Evolutionary conservation across 176 grass and related monocot genomes (phyloP), one percentile per base, ranked within the genome.

Genomic region (Puccinellia tenuiflora): DNA sequence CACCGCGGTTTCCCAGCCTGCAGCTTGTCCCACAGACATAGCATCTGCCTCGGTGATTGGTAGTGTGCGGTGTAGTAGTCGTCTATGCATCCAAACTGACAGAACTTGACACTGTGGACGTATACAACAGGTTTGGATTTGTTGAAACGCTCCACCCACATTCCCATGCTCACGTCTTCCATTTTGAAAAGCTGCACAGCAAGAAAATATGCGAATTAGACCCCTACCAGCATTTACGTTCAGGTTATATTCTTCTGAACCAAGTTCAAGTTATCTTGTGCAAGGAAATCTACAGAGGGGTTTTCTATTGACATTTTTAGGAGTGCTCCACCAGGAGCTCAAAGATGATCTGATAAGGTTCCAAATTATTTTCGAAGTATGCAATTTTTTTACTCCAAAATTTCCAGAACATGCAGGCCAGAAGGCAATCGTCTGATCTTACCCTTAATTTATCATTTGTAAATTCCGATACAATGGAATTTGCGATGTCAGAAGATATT

Each of bases 141-240:
- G 65, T 95, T 95, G 84, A 98, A 94, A 79, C 85, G 88, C 60
- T 93, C 92, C 1, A 98, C 92, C 94, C 94, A 97, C 94, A 97
- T 97, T 69, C 94, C 94, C 92, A 97, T 97, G 90, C 94, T 94
- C 92, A 97, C 94, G 42, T 97, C 94, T 76, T 97, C 94, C 94
- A 97, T 97, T 79, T 97, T 97, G 82, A 98, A 95, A 45, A 98
- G 85, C 95, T 98, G 88, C 78, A 88, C 25, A 78, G 57, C 69
- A 82, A 89, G 26, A 22, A 62, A 78, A 75, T 35, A 75, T 35
- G 56, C 33, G 22, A 79, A 16, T 79, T 79, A 90, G n/a, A 86
- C 16, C 17, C 75, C 13, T 47, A 22, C 10, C 45, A 2, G 39
- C 13, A 81, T 34, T 45, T 56, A 57, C 57, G 0, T 82, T 34